Evolutionary conservation across 1,284 basidiomycete genomes (phyloP).

Genomic region (Puccinia hordei): DNA sequence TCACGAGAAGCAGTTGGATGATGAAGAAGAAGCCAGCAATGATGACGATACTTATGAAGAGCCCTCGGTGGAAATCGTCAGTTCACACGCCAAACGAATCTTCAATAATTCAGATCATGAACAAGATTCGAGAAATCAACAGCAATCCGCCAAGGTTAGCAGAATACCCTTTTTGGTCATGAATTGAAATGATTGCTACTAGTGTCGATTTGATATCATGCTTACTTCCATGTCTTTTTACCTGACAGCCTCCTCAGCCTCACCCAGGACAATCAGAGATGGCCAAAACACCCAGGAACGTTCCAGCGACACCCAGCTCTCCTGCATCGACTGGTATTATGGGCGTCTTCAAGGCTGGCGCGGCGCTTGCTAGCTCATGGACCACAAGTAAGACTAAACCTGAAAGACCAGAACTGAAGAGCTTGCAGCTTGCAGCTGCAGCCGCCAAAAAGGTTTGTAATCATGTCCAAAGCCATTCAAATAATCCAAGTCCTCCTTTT

Average conservation of each 20-base stretch:
- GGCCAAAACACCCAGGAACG: constrained; percentile 5
- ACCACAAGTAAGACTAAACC: constrained; percentile 57
- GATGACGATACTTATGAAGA: constrained; percentile 37
- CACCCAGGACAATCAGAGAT: not conserved
- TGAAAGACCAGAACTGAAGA: constrained; percentile 66
- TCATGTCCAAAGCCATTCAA: not conserved
- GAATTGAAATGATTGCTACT: not conserved
- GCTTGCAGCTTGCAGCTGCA: constrained; percentile 75
- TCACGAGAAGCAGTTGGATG: constrained; percentile 5
- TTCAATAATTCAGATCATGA: constrained; percentile 21
- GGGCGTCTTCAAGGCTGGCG: constrained; percentile 49
- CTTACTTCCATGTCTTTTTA: not conserved
- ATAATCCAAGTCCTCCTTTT: not conserved
- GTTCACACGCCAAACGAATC: not conserved
- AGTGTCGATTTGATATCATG: not conserved
- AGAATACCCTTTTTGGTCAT: not conserved
- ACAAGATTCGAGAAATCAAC: not conserved
- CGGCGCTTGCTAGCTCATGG: constrained; percentile 48
- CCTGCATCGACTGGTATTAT: constrained; percentile 31
- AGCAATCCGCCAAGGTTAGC: constrained; percentile 8
- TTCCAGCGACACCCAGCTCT: constrained; percentile 20
- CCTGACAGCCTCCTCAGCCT: not conserved
- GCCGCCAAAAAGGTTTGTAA: constrained; percentile 76
- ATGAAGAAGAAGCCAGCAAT: not conserved
- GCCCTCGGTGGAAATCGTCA: constrained; percentile 31